Evolutionary conservation across 768 basidiomycete genomes (phyloP), one percentile per base, ranked within the genome.

Genomic region (Trametes punicea): DNA sequence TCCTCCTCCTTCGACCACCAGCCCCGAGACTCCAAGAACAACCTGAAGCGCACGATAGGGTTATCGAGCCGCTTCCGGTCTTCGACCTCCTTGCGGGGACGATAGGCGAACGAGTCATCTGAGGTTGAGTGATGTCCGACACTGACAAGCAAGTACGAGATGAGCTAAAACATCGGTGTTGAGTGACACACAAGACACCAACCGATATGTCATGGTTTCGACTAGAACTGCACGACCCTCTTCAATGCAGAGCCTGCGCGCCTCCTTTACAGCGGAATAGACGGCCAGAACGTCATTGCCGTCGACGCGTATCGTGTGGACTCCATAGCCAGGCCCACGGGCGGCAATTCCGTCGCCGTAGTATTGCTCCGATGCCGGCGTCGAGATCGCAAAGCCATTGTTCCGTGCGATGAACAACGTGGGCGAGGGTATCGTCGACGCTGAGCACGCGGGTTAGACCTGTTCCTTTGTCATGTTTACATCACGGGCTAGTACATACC

Each of bases 101-200:
- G 84, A 69, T 98, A 98, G 20, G 93, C 94, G 65, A 90, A 95
- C 4, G 93, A 95, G 70, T 98, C 94, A 65, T 98, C 95, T 9
- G 94, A 96, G 0, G 91, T 95, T 16, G 90, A 93, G 68, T 95
- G 93, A 67, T 98, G 93, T n/a, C 93, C 89, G 11, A 97, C 87
- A 25, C 88, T 89, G 66, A 11, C 2, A 34, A 18, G 21, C 15
- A 7, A 16, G 15, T 21, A 21, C 23, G 15, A 7, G 10, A 9
- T 23, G 11, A 30, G 40, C 13, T n/a, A 34, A 34, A 18, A n/a
- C 9, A 11, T 25, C 27, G 27, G 16, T 23, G n/a, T 18, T 34
- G 40, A 6, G 21, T 1, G 6, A 45, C 36, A 57, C 29, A 25
- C 25, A 66, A 57, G 30, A 25, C 25, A 66, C 77, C 27, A 59